Conservation (phyloP, 352 stramenopile species). For the Chrysophaeum taylorii region DNA sequence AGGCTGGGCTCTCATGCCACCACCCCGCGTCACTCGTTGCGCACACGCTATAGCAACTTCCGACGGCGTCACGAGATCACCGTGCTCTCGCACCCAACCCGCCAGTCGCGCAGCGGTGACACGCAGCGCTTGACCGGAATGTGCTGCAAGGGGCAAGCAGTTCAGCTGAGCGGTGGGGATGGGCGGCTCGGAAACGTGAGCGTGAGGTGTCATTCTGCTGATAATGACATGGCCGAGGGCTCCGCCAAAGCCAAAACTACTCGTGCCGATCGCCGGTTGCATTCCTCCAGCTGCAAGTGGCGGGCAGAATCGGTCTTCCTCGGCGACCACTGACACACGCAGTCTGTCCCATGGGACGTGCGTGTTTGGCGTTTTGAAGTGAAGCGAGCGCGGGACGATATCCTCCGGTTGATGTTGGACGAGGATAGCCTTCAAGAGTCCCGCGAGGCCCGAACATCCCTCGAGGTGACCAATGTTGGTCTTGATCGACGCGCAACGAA, state of each 20-base stretch:
- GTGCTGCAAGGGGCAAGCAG: too few species aligned
- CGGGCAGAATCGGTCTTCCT: background rate
- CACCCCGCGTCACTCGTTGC: too few species aligned
- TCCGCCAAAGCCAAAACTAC: constrained; percentile 9
- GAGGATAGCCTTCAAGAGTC: background rate
- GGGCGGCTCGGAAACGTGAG: too few species aligned
- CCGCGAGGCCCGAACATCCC: background rate
- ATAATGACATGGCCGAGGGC: constrained; percentile 8
- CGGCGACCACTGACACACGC: background rate
- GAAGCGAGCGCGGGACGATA: background rate
- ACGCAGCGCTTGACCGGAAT: too few species aligned
- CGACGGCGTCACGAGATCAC: too few species aligned
- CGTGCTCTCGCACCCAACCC: too few species aligned
- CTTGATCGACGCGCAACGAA: background rate
- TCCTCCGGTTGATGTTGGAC: background rate
- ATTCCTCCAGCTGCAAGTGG: background rate
- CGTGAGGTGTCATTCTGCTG: too few species aligned
- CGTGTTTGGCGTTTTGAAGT: background rate
- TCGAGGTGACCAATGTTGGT: constrained; percentile 6
- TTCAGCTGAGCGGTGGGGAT: too few species aligned
- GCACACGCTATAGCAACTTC: too few species aligned
- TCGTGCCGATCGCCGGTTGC: background rate
- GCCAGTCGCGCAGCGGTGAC: too few species aligned
- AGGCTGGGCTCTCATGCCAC: too few species aligned
- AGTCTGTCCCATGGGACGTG: constrained; percentile 8